Conservation (phyloP, 768 basidiomycete genomes). For the Rhizopogon sp. region DNA sequence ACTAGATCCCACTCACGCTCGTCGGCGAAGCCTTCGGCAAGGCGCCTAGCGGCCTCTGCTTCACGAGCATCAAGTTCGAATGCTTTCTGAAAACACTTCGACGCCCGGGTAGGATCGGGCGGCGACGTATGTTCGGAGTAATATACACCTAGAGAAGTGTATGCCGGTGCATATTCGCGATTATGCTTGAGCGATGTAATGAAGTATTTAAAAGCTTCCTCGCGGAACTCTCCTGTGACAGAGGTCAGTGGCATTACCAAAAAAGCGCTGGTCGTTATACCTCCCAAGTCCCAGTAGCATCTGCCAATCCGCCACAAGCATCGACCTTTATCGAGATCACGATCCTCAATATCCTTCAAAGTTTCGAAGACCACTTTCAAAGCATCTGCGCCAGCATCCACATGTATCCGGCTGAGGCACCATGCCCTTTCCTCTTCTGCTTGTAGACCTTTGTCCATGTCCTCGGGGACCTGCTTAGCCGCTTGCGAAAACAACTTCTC, state of each 20-base stretch:
- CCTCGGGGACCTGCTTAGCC: constrained; percentile 38
- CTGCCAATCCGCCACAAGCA: constrained; percentile 84
- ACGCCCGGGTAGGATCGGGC: constrained; percentile 77
- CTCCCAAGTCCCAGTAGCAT: constrained; percentile 66
- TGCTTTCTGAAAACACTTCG: constrained; percentile 96
- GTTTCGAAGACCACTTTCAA: constrained; percentile 44
- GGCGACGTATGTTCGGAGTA: constrained; percentile 70
- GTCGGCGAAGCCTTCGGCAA: constrained; percentile 88
- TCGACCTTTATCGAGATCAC: constrained; percentile 61
- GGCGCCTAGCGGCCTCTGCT: constrained; percentile 72
- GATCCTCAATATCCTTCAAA: constrained; percentile 41
- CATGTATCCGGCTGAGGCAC: constrained; percentile 58
- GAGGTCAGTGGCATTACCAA: not conserved
- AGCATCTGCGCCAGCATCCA: constrained; percentile 40
- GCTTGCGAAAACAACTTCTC: constrained; percentile 57
- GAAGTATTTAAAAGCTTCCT: constrained; percentile 74
- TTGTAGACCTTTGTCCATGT: constrained; percentile 45
- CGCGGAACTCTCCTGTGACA: constrained; percentile 39
- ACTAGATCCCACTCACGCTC: constrained; percentile 95
- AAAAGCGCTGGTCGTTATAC: constrained; percentile 30
- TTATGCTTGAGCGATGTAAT: constrained; percentile 74
- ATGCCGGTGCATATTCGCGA: constrained; percentile 81
- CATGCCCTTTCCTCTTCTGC: constrained; percentile 83
- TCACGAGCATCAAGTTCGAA: constrained; percentile 94
- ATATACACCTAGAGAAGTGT: constrained; percentile 89